phyloP scores from a whole-genome alignment of 2,329 filamentous ascomycete genomes.

The Botrytis squamosa region DNA sequence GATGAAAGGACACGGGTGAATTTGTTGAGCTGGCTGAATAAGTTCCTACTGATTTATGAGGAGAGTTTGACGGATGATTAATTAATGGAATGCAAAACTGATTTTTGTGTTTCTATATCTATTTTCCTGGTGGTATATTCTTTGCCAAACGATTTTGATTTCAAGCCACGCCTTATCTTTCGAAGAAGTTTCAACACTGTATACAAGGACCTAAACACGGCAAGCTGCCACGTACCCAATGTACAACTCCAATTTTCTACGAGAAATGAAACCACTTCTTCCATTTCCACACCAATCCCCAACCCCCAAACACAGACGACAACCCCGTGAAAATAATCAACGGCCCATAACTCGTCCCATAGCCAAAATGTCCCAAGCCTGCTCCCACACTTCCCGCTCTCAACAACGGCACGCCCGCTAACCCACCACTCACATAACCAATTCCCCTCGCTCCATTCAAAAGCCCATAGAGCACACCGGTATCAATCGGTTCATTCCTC shows the following conservation, averaged over 20 bases:
- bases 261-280: background rate
- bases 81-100: background rate
- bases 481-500: background rate
- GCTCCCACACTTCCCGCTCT: too few relatives aligned
- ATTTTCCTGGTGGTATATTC: background rate
- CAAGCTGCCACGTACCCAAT: background rate
- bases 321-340: background rate
- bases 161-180: background rate
- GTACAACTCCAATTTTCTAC: background rate
- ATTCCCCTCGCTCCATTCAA: too few relatives aligned
- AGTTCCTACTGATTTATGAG: rapidly evolving
- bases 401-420: background rate
- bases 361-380: background rate
- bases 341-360: background rate
- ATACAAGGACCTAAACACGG: background rate
- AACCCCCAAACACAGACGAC: background rate
- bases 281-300: background rate
- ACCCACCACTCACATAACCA: background rate
- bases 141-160: background rate
- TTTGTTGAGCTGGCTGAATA: background rate
- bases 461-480: background rate
- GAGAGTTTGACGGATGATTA: background rate
- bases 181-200: background rate
- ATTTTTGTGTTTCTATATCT: background rate
- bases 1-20: background rate